Evolutionary conservation across 2,329 filamentous ascomycete species (phyloP).

Genomic region (Graphilbum sp.): DNA sequence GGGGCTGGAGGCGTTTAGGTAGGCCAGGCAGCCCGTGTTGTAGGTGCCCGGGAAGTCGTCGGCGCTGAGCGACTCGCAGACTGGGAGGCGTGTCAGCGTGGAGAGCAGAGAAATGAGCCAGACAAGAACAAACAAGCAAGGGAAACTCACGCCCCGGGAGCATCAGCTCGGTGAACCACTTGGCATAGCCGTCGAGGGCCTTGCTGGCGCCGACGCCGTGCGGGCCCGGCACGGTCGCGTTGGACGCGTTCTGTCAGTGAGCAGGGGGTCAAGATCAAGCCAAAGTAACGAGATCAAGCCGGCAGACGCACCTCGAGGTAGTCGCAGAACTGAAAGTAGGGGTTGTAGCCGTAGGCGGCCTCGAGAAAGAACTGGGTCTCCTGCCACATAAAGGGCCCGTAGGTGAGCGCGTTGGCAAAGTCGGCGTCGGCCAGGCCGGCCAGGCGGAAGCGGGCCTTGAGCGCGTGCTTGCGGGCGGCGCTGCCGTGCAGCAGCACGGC

Average conservation of each 20-base stretch:
- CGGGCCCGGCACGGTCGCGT: conserved; percentile 27
- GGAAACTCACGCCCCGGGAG: conserved; percentile 19
- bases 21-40: conserved; percentile 29
- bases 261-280: too few relatives aligned
- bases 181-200: conserved; percentile 34
- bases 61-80: conserved; percentile 25
- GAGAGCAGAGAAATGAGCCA: background rate
- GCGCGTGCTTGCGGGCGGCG: conserved; percentile 19
- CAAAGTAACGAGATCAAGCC: too few relatives aligned
- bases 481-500: conserved; percentile 21
- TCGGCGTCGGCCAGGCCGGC: conserved; percentile 26
- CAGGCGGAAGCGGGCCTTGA: conserved; percentile 35
- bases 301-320: conserved; percentile 26
- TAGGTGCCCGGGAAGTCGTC: conserved; percentile 13
- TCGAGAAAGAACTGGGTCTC: conserved; percentile 13
- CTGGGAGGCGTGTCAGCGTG: background rate
- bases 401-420: conserved; percentile 29
- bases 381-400: conserved; percentile 42
- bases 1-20: conserved; percentile 27
- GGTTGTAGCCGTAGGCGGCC: conserved; percentile 21
- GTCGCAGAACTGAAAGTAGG: conserved; percentile 32
- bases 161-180: conserved; percentile 24
- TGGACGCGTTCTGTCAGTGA: conserved; percentile 17
- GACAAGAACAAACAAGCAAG: background rate
- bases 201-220: conserved; percentile 32